A percentile compares a stretch with the other conserved stretches of the same genome.
Evolutionary conservation across 129 eudicot genomes (phyloP).

Genomic region (Pulicaria dysenterica): DNA sequence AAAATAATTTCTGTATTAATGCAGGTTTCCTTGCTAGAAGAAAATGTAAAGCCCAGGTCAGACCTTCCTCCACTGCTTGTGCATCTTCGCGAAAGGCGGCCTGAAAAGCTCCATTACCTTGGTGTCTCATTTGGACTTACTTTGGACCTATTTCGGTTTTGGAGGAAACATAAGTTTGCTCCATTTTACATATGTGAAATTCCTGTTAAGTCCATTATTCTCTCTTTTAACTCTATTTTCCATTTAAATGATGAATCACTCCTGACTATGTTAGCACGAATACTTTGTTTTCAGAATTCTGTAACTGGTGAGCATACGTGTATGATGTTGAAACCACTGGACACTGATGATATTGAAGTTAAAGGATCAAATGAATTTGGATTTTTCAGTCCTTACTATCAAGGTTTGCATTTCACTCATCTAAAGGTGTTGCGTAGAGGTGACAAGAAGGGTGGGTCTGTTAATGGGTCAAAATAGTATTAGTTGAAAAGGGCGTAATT

Average conservation of each 20-base stretch:
- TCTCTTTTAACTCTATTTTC: background rate
- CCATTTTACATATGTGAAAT: conserved; percentile 80
- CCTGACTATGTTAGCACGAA: conserved; percentile 9
- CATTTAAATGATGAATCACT: conserved; percentile 11
- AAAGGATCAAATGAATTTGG: conserved; percentile 63
- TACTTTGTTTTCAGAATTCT: conserved; percentile 44
- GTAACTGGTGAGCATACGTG: conserved; percentile 98
- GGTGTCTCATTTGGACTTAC: conserved; percentile 98
- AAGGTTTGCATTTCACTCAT: conserved; percentile 45
- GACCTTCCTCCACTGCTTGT: conserved; percentile 89
- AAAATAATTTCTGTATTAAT: background rate
- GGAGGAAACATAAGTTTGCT: conserved; percentile 89
- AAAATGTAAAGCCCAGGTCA: conserved; percentile 76
- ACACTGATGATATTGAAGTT: conserved; percentile 71
- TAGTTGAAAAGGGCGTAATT: too few relatives aligned
- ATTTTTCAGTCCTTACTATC: conserved; percentile 65
- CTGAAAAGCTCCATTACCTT: conserved; percentile 87
- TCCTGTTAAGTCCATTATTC: conserved; percentile 57
- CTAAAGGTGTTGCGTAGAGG: too few relatives aligned
- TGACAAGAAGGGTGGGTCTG: too few relatives aligned
- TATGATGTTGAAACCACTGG: conserved; percentile 77
- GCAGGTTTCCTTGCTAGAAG: conserved; percentile 91
- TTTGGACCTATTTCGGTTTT: conserved; percentile 77
- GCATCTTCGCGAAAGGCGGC: conserved; percentile 79
- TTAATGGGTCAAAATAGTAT: too few relatives aligned